These are phyloP conservation scores for Ceratocystis variospora DNA, from an alignment of 2,329 filamentous ascomycete species.

Conservation along the genomic window DNA sequence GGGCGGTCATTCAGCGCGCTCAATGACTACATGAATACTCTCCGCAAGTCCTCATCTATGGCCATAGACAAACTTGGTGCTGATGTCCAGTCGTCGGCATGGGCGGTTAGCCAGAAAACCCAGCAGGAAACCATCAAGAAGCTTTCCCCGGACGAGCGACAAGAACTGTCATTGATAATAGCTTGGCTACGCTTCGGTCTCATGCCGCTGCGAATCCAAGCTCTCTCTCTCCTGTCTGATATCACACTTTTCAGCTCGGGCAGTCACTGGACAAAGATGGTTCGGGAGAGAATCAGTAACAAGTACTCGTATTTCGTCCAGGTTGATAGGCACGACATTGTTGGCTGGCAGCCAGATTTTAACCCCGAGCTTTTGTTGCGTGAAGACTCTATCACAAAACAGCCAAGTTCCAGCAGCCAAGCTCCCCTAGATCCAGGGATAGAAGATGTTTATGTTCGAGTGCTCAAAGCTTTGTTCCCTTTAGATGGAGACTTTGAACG, in stretches of 20 bases:
- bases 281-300: slow-evolving; percentile 3
- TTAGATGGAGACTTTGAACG: background rate
- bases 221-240: slow-evolving; percentile 4
- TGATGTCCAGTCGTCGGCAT: background rate
- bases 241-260: background rate
- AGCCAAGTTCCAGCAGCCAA: background rate
- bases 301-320: slow-evolving; percentile 5
- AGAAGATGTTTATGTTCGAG: background rate
- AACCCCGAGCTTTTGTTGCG: background rate
- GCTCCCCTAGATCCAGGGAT: background rate
- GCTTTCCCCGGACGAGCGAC: background rate
- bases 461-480: background rate
- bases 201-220: slow-evolving; percentile 8
- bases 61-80: background rate
- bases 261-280: background rate
- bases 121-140: background rate
- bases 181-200: slow-evolving; percentile 6
- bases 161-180: slow-evolving; percentile 8
- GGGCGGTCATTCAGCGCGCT: slow-evolving; percentile 3
- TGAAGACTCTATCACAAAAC: background rate
- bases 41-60: background rate
- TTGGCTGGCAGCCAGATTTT: background rate
- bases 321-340: background rate
- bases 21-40: background rate
- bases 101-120: background rate